Conservation (phyloP, 306 rosid genomes). For the Corylus americana region DNA sequence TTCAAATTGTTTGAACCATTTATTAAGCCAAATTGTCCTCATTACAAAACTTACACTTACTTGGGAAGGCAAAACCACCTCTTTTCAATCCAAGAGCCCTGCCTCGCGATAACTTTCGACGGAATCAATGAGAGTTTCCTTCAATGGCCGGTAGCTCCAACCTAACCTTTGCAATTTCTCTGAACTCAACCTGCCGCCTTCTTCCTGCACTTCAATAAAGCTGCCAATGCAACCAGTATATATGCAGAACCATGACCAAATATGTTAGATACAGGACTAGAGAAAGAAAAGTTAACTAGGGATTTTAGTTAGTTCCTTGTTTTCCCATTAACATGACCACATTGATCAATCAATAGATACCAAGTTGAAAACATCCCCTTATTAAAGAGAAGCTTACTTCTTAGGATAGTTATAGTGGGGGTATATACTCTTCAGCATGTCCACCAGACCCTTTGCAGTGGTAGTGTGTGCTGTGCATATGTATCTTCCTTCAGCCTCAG, state of each 20-base stretch:
- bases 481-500: conserved; percentile 71
- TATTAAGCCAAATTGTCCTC: background rate
- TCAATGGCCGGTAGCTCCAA: conserved; percentile 56
- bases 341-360: background rate
- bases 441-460: conserved; percentile 44
- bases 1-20: too few species aligned
- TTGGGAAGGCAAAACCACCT: background rate
- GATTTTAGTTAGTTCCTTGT: background rate
- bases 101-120: conserved; percentile 45
- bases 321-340: background rate
- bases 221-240: conserved; percentile 31
- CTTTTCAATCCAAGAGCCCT: conserved; percentile 31
- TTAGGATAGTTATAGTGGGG: conserved; percentile 66
- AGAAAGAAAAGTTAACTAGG: background rate
- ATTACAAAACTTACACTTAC: background rate
- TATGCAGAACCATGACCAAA: background rate
- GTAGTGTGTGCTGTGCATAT: conserved; percentile 44
- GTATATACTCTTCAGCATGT: conserved; percentile 49
- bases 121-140: conserved; percentile 60
- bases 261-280: background rate
- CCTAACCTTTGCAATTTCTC: conserved; percentile 61
- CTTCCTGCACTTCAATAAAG: conserved; percentile 34
- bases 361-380: background rate
- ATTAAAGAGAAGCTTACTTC: conserved; percentile 45
- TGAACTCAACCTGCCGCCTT: conserved; percentile 24